Base-by-base conservation (phyloP, 148 eudicot species). In the Rhododendron williamsianum region DNA sequence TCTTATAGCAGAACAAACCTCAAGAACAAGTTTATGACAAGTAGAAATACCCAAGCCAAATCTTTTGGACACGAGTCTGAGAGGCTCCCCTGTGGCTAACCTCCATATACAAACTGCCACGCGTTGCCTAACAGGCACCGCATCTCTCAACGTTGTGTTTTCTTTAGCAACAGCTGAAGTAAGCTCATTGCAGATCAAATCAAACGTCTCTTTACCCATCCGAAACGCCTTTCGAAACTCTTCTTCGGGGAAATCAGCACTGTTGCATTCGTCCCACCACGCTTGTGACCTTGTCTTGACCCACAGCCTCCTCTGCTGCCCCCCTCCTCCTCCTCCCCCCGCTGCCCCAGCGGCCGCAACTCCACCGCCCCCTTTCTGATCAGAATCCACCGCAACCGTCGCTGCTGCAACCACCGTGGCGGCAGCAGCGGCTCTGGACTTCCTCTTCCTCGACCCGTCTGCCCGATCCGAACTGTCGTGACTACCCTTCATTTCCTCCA, bases 11-110 rank as follows among this genome's bases (percentile, higher is more conserved):
- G 92, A 84, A 85, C 98, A 96, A 78, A 96, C 98, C 87, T 96
- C 98, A 43, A 96, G 91, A 45, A 96, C 96, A 76, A 96, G 92
- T 89, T 96, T 94, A 83, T 96, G 98, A 69, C 98, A 96, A 19
- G 98, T 96, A 3, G 98, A 96, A n/a, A 96, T 93, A 2, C 98
- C 98, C 67, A 96, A 90, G 0, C 98, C 98, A 58, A 96, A 96
- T 48, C 92, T 86, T 87, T 94, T 94, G 18, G 98, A 94, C 25
- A 96, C 98, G 2, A 93, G 83, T 84, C 98, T 87, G 38, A 96
- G 93, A 0, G 98, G 96, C 91, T 96, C 98, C 19, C 98, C 98
- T 0, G 98, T 94, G 3, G 98, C 98, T 16, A 96, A 87, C 74
- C 97, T 87, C 91, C 95, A 96, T 84, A 96, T 93, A 87, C 98